Percentiles rank a stretch among this genome's conserved stretches.
Conservation (phyloP, 2,329 filamentous ascomycete species). For the Neophaeococcomyces aloes region DNA sequence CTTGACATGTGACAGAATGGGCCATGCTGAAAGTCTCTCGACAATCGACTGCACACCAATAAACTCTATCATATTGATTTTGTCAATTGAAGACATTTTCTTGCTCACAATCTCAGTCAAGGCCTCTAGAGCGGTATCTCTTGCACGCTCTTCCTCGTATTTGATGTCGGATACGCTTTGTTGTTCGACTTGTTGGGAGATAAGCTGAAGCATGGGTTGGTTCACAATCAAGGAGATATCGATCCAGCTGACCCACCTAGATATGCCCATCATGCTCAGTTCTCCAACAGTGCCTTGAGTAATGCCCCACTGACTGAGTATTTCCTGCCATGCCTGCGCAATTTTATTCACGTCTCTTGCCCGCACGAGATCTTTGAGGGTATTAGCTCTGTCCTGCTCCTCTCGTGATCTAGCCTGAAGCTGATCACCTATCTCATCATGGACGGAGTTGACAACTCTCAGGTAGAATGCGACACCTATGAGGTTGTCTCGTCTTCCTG, state of each 20-base stretch:
- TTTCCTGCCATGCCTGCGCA: constrained; percentile 80
- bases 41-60: constrained; percentile 80
- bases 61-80: constrained; percentile 86
- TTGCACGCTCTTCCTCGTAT: constrained; percentile 59
- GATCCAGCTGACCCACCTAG: constrained; percentile 98
- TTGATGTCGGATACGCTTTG: constrained; percentile 50
- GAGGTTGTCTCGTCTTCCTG: constrained; percentile 55
- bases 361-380: constrained; percentile 83
- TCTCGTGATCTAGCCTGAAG: constrained; percentile 66
- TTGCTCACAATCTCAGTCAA: constrained; percentile 94
- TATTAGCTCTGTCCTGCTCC: constrained; percentile 75
- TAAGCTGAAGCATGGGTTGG: constrained; percentile 69
- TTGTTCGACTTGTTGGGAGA: constrained; percentile 81
- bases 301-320: constrained; percentile 65
- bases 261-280: constrained; percentile 81
- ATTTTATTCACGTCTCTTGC: constrained; percentile 81
- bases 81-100: constrained; percentile 92
- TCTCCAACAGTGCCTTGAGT: constrained; percentile 66
- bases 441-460: constrained; percentile 75
- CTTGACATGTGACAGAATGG: constrained; percentile 66
- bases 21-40: constrained; percentile 71
- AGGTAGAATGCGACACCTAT: constrained; percentile 76
- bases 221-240: constrained; percentile 92
- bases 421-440: constrained; percentile 95
- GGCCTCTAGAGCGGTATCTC: constrained; percentile 85